Base-by-base conservation (phyloP, 768 basidiomycete genomes). In the Amanita fuliginea region DNA sequence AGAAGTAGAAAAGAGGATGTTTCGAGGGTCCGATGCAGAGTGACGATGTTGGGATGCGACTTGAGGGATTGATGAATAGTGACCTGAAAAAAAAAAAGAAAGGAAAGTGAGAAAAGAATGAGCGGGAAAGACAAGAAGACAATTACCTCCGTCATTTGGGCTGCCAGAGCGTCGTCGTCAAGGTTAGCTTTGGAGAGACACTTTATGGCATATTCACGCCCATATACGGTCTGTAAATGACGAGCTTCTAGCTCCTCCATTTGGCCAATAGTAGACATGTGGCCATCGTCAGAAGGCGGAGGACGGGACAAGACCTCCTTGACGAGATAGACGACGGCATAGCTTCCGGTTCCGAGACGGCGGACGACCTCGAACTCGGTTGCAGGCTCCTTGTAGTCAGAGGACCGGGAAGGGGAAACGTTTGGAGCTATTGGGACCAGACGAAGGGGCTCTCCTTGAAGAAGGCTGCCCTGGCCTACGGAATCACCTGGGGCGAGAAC, bases 141-240 rank as follows among this genome's bases (percentile, higher is more conserved):
- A 66, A 69, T 35, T 55, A 86, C 88, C 80, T 98, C 95, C 58
- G 89, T 80, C 69, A 95, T 77, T 67, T 98, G 96, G 5, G 93
- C 81, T 30, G 75, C 78, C 58, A 96, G 72, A 55, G 86, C 85
- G 47, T 95, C 93, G 56, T 83, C 77, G 66, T 89, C 82, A 54
- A 96, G 82, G 71, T 97, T 86, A 46, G 83, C 86, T 67, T 97
- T 98, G 63, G 89, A 91, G 55, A 98, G 73, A 65, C 90, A 87
- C 74, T 99, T 98, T 68, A 98, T 78, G n/a, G 96, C 96, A 64
- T 82, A 89, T 61, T 92, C 80, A 51, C 83, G 76, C 19, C 87
- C 88, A 55, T 90, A 87, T 11, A 70, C 64, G 18, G 70, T 68
- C 43, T 68, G 63, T 33, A 71, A 54, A n/a, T 54, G 59, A 43